phyloP scores from a whole-genome alignment of 2,329 filamentous ascomycete genomes.

The Albifimbria verrucaria region DNA sequence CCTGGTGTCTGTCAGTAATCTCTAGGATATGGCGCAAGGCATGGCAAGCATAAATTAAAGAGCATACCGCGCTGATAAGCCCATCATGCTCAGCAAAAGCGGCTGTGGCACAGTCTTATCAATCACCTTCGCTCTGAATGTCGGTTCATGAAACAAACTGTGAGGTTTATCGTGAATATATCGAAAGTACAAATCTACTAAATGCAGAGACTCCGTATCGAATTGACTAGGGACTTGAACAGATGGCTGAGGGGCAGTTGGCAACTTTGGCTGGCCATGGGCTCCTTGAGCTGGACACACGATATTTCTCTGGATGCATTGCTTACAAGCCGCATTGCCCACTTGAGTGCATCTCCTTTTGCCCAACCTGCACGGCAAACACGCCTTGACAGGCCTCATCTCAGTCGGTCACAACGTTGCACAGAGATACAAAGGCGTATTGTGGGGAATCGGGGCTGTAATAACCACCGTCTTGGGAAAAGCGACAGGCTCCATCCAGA shows the following conservation, averaged over 20 bases:
- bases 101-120: slow-evolving; percentile 7
- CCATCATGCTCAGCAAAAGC: slow-evolving; percentile 17
- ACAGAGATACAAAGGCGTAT: too few relatives aligned
- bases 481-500: too few relatives aligned
- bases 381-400: slow-evolving; percentile 17
- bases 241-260: neutral
- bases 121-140: slow-evolving; percentile 11
- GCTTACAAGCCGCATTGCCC: slow-evolving; percentile 6
- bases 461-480: too few relatives aligned
- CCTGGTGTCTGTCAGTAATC: neutral
- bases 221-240: neutral
- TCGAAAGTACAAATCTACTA: slow-evolving; percentile 16
- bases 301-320: slow-evolving; percentile 13
- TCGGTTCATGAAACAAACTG: slow-evolving; percentile 16
- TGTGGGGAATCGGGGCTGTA: too few relatives aligned
- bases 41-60: neutral
- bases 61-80: slow-evolving; percentile 17
- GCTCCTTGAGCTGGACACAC: slow-evolving; percentile 5
- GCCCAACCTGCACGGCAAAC: slow-evolving; percentile 11
- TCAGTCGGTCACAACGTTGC: neutral
- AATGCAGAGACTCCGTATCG: slow-evolving; percentile 4
- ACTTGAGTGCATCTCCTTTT: slow-evolving; percentile 16
- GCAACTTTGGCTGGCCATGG: neutral
- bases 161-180: slow-evolving; percentile 20
- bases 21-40: neutral